Evolutionary conservation across 495 filamentous ascomycete species (phyloP), one percentile per base, ranked within the genome.

Genomic region (Talaromyces proteolyticus): DNA sequence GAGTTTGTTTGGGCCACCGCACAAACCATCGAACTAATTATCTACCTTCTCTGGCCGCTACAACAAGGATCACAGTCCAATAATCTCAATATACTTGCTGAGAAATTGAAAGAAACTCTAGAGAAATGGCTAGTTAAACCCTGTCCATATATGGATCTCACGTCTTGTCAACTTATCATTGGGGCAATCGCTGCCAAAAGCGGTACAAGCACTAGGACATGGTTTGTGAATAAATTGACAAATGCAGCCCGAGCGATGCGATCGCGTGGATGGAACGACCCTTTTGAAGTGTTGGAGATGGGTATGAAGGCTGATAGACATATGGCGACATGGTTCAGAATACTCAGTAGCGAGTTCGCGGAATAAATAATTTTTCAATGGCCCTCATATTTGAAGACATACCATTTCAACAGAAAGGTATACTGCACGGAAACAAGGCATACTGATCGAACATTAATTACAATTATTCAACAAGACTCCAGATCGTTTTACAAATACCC

Each of bases 71-170:
- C 52, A 16, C 37, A 60, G 18, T 45, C 23, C 3, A 8, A 3
- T 14, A 11, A 42, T 43, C 29, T 59, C 3, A 53, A 51, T 0
- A 43, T 52, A 2, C 49, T 60, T 18, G 54, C 57, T 7, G 46
- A 40, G 10, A 54, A 62, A 37, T 41, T 60, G 5, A 50, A 53
- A 52, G 51, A 56, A 11, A 44, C 50, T 1, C 52, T 57, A 23
- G 45, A 14, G 19, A 38, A 42, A 24, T 52, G 42, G 6, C 59
- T 52, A n/a, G 45, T 55, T n/a, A 52, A 47, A 19, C 43, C 54
- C 7, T 62, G 59, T 44, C 38, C 29, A 3, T 60, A 55, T 25
- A 57, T 55, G 57, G 50, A 62, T 18, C 21, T 62, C 40, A 62
- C 57, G 6, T 60, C 41, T 16, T 60, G 53, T 26, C 57, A 60